phyloP scores from a whole-genome alignment of 2,329 filamentous ascomycete genomes.

The Neonectria punicea region DNA sequence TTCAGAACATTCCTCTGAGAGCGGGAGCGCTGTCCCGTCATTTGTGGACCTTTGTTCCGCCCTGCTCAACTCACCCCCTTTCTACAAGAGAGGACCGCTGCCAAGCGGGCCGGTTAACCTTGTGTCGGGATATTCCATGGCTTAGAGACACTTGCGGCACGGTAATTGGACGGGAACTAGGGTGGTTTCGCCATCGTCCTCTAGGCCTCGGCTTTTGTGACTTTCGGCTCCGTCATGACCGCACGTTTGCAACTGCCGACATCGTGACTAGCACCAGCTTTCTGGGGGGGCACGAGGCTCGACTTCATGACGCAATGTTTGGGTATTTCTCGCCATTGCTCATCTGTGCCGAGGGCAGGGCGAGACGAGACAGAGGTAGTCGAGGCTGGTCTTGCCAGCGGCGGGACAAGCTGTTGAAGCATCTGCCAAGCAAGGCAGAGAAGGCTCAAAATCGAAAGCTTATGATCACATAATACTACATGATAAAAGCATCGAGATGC shows the following conservation, averaged over 20 bases:
- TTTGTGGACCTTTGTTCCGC: not conserved
- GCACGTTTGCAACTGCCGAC: not conserved
- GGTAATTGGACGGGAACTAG: not conserved
- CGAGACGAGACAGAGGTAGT: not conserved
- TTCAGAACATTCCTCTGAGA: not conserved
- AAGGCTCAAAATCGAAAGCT: not conserved
- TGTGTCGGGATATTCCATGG: not conserved
- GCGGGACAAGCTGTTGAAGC: not conserved
- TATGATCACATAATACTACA: not conserved
- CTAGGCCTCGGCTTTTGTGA: not conserved
- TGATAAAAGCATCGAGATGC: not conserved
- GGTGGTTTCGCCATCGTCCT: not conserved
- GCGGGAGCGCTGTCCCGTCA: not conserved
- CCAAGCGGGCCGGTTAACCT: not conserved
- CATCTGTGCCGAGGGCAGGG: not conserved
- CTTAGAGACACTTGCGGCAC: not conserved
- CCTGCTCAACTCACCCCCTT: not conserved
- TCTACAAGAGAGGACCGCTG: not conserved
- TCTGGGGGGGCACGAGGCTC: not conserved
- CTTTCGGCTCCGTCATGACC: not conserved
- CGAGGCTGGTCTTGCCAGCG: not conserved
- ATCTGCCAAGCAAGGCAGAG: not conserved
- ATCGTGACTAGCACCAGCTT: not conserved
- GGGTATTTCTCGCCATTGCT: not conserved
- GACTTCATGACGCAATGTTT: not conserved